Evolutionary conservation across 2,329 filamentous ascomycete genomes (phyloP), one percentile per base, ranked within the genome.

Genomic region (Trichoderma endophyticum): DNA sequence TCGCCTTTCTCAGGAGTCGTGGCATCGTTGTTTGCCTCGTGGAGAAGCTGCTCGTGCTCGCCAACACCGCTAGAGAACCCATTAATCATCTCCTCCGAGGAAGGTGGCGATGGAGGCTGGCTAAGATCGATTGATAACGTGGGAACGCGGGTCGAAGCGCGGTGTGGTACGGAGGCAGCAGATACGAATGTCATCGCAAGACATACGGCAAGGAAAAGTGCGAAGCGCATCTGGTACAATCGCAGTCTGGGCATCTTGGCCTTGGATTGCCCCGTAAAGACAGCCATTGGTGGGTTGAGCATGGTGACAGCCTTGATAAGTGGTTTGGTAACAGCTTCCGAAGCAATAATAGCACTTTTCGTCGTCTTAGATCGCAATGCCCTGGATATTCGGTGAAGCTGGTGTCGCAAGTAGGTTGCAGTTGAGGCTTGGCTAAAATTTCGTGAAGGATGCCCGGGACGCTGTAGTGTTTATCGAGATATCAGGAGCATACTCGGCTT

Each of bases 1-100:
- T 62, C 59, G n/a, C 75, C 72, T 6, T 77, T 74, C 32, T 72
- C 71, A 5, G 30, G 34, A 28, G 36, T 54, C 8, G 36, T 26
- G 7, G 14, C 67, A 60, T 61, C 15, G n/a, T n/a, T n/a, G 3
- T n/a, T 18, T 6, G 28, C 26, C 21, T 56, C 36, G 28, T 54
- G 18, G 24, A 70, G 18, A 57, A 26, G 70, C 59, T 63, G 21
- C 28, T n/a, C 28, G 12, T 26, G n/a, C 21, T 62, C 57, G 67
- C 14, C 21, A 39, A 54, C 15, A 54, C 54, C 18, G 28, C 30
- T 15, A 21, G 36, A 54, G 11, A 54, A 54, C 30, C 32, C 28
- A 62, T 18, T 32, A 9, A 62, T 36, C 36, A 62, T 36, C 4
- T 61, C 67, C 28, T 62, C 57, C 4, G 71, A 24, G 18, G 62